Base-by-base conservation (phyloP, 2,329 filamentous ascomycete species). In the Penicillium sp. region DNA sequence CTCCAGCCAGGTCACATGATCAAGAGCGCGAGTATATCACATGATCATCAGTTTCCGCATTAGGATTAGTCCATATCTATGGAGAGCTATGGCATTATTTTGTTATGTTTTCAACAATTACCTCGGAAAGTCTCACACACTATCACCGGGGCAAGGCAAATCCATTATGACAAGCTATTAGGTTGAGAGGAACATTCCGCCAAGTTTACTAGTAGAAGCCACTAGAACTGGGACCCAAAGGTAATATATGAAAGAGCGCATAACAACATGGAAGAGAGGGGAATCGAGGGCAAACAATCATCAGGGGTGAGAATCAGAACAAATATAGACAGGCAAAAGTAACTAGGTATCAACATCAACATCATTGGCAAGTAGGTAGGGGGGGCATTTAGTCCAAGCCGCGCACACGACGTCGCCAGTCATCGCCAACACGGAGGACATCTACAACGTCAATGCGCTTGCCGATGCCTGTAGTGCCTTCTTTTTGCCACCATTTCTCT, bases 391-490 rank as follows among this genome's bases (percentile, higher is more conserved):
- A 81, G 61, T 81, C 79, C 60, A 73, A 72, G 48, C 88, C 88
- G 66, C 86, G 85, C 51, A 95, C 84, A 54, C 92, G 81, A 66
- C 89, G 84, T 56, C 81, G 80, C 88, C 91, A 97, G 72, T 97
- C 92, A 63, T 96, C 92, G 46, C 87, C 86, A 16, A 95, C 82
- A 44, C 89, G 81, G 58, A 86, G 79, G 28, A 86, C 88, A 69
- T 97, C 92, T 3, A 96, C 90, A 16, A 97, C 85, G 35, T 95
- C 85, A 25, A 96, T 86, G 4, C 90, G 89, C 66, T 94, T 88
- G 14, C 92, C 92, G 51, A 92, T 79, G 2, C 92, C 92, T 22
- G 95, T 90, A 53, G 90, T 83, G 40, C 91, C 88, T 50, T 90
- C 84, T 48, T 81, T 82, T 70, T 88, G 87, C 55, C 85, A 91